Evolutionary conservation across 805 yeast genomes (phyloP).

Genomic region (Starmerella potacharoeniae): DNA sequence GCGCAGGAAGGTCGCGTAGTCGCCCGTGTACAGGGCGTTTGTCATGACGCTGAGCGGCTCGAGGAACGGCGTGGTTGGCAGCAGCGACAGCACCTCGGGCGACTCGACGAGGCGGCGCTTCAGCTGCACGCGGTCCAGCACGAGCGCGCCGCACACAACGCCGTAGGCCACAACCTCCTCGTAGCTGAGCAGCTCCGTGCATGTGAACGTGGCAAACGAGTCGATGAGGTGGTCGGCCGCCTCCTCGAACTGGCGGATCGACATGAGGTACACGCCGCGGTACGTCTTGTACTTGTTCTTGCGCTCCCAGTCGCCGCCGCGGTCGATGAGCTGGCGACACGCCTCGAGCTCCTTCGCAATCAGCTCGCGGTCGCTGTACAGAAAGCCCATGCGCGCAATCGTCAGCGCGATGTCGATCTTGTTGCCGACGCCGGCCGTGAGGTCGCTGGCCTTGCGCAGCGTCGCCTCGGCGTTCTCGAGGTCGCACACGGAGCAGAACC

Average conservation of each 20-base stretch:
- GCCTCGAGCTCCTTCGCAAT: constrained; percentile 64
- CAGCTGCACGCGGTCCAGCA: constrained; percentile 72
- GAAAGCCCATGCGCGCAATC: constrained; percentile 78
- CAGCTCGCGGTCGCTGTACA: constrained; percentile 63
- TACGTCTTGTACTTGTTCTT: constrained; percentile 90
- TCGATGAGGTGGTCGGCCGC: constrained; percentile 81
- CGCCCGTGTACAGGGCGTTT: constrained; percentile 78
- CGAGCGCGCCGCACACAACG: constrained; percentile 72
- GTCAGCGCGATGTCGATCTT: constrained; percentile 81
- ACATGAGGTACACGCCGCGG: constrained; percentile 68
- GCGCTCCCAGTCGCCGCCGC: constrained; percentile 99
- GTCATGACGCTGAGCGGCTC: constrained; percentile 76
- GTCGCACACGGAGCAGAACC: constrained; percentile 78
- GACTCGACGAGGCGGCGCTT: constrained; percentile 81
- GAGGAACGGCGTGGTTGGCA: constrained; percentile 53
- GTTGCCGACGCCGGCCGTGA: constrained; percentile 76
- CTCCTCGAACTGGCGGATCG: constrained; percentile 74
- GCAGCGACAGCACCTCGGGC: constrained; percentile 77
- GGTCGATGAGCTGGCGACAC: constrained; percentile 66
- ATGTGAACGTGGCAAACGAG: constrained; percentile 88
- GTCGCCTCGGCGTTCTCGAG: constrained; percentile 54
- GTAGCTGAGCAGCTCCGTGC: constrained; percentile 78
- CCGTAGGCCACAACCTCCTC: constrained; percentile 85
- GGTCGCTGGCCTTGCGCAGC: constrained; percentile 58
- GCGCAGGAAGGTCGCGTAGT: constrained; percentile 68